Percentiles rank a stretch among this genome's conserved stretches.
phyloP scores from a whole-genome alignment of 768 basidiomycete genomes.

The Pisolithus tinctorius region DNA sequence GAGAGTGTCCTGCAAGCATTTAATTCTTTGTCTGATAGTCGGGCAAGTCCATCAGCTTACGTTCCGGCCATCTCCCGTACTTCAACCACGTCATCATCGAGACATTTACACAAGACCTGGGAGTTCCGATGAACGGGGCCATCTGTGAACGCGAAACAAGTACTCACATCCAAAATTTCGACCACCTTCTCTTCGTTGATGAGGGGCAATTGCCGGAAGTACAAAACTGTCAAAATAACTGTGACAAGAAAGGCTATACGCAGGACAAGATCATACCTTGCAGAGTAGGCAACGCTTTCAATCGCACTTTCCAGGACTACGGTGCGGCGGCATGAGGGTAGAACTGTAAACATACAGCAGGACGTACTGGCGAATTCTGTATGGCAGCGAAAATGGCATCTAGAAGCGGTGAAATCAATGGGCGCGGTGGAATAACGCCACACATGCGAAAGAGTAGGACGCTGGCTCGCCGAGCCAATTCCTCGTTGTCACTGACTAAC shows the following conservation, averaged over 20 bases:
- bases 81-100: conserved; percentile 84
- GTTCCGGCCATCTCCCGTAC: conserved; percentile 86
- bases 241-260: background rate
- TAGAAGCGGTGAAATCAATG: conserved; percentile 63
- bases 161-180: conserved; percentile 69
- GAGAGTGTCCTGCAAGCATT: conserved; percentile 54
- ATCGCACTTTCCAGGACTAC: conserved; percentile 82
- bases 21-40: conserved; percentile 9
- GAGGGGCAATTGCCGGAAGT: conserved; percentile 83
- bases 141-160: background rate
- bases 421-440: conserved; percentile 70
- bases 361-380: conserved; percentile 61
- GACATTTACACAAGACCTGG: conserved; percentile 70
- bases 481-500: conserved; percentile 67
- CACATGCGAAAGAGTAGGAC: conserved; percentile 78
- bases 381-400: conserved; percentile 72
- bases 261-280: conserved; percentile 38
- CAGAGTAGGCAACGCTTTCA: conserved; percentile 80
- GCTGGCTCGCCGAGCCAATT: conserved; percentile 58
- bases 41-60: conserved; percentile 35
- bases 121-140: background rate
- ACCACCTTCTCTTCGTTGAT: conserved; percentile 70
- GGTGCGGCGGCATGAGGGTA: conserved; percentile 1
- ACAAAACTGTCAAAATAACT: conserved; percentile 47
- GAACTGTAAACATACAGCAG: background rate